These are phyloP conservation scores for Chlorella sp. DNA, from an alignment of 139 green algal species.

Conservation along the genomic window DNA sequence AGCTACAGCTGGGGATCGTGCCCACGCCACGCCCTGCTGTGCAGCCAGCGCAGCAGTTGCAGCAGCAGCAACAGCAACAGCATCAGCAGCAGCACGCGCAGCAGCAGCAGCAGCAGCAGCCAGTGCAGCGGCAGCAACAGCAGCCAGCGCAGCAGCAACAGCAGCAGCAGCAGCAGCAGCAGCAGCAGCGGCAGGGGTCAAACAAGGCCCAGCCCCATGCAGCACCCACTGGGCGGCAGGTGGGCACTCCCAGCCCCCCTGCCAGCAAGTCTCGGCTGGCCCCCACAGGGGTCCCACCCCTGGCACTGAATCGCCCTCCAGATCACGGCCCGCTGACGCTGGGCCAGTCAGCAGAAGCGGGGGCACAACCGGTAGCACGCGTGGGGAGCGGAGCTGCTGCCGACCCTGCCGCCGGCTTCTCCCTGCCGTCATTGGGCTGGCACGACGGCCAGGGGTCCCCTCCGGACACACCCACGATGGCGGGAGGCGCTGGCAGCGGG, in stretches of 20 bases:
- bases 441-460: too few species aligned
- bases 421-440: too few species aligned
- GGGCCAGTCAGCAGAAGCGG: too few species aligned
- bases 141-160: neutral
- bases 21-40: neutral
- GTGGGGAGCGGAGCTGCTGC: too few species aligned
- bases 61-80: neutral
- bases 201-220: too few species aligned
- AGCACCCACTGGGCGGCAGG: too few species aligned
- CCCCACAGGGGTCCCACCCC: neutral
- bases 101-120: neutral
- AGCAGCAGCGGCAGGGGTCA: neutral
- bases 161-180: neutral
- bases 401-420: too few species aligned
- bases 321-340: neutral
- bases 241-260: too few species aligned
- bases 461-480: too few species aligned
- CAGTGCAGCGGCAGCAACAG: neutral
- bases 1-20: neutral
- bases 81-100: neutral
- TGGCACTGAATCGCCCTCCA: neutral
- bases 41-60: neutral
- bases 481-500: too few species aligned
- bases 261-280: too few species aligned
- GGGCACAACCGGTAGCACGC: too few species aligned